Evolutionary conservation across 129 eudicot genomes (phyloP), one percentile per base, ranked within the genome.

Genomic region (Tanacetum coccineum): DNA sequence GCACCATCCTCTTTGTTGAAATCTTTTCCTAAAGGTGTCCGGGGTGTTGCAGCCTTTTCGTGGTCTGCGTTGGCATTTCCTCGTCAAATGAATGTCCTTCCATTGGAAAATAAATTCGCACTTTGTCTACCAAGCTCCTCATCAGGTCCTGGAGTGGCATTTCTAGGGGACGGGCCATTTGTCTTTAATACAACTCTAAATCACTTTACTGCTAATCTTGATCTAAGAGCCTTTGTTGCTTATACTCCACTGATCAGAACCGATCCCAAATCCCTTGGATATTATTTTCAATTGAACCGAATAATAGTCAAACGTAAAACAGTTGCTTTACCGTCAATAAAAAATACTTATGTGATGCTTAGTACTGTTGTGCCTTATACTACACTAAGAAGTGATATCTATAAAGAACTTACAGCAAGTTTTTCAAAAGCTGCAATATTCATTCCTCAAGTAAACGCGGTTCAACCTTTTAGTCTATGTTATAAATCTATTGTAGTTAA

Each of bases 341-440:
- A 57, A 25, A 25, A 15, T 57, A 25, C 6, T 11, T 6, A 3
- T 0, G 62, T 57, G 62, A 25, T 13, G 26, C 62, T 57, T 22
- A 57, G 62, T 57, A 57, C 62, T 9, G 6, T 4, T 57, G 26
- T 19, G 62, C 62, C 40, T 25, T 36, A 36, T 36, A 36, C 40
- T 49, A 15, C 39, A 57, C 42, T 57, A 1, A 57, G 62, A 57
- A 57, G 62, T 57, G 62, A 57, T 57, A 57, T 57, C 62, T 57
- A 57, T 12, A 25, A 13, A 57, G 15, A 30, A 12, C 15, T 57
- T 57, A 57, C 25, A 2, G 21, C 13, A 11, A 57, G 40, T 2
- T 4, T 4, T 12, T 57, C 62, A 2, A 13, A 57, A 12, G 62
- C 62, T 57, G 14, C 62, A 1, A 57, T 21, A 57, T 21, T 4